Percentiles rank a stretch among this genome's conserved stretches.
phyloP scores from a whole-genome alignment of 768 basidiomycete species.

The Ramaria sp. region DNA sequence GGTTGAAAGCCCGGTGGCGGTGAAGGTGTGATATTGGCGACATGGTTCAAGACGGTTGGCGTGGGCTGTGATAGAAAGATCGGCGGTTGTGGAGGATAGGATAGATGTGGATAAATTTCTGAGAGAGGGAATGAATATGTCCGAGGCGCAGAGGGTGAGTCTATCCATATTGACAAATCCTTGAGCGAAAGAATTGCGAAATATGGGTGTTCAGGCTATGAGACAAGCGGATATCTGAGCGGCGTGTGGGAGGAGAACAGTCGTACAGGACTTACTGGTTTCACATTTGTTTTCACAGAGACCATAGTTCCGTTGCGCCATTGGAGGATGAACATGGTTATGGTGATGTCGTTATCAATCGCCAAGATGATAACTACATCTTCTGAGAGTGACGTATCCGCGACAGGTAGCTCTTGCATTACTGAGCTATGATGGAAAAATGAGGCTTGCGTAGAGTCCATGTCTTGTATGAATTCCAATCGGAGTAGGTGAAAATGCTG shows the following conservation, averaged over 20 bases:
- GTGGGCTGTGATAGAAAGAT: background rate
- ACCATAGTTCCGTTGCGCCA: conserved; percentile 9
- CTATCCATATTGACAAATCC: conserved; percentile 7
- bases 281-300: conserved; percentile 6
- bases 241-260: background rate
- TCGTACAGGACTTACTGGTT: background rate
- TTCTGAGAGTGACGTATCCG: conserved; percentile 9
- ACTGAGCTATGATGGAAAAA: conserved; percentile 10
- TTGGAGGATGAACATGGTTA: conserved; percentile 8
- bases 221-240: background rate
- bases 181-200: conserved; percentile 9
- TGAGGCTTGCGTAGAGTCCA: background rate
- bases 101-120: conserved; percentile 6
- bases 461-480: conserved; percentile 1
- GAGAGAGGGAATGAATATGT: conserved; percentile 8
- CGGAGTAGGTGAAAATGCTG: conserved; percentile 8
- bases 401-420: conserved; percentile 8
- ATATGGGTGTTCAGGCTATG: conserved; percentile 6
- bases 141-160: conserved; percentile 7
- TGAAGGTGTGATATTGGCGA: conserved; percentile 7
- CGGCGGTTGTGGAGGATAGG: background rate
- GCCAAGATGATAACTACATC: conserved; percentile 6
- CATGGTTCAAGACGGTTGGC: conserved; percentile 1
- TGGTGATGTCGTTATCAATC: conserved; percentile 2
- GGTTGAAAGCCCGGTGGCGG: conserved; percentile 3